Base-by-base conservation (phyloP, 306 rosid species). In the Hippophae gyantsensis region DNA sequence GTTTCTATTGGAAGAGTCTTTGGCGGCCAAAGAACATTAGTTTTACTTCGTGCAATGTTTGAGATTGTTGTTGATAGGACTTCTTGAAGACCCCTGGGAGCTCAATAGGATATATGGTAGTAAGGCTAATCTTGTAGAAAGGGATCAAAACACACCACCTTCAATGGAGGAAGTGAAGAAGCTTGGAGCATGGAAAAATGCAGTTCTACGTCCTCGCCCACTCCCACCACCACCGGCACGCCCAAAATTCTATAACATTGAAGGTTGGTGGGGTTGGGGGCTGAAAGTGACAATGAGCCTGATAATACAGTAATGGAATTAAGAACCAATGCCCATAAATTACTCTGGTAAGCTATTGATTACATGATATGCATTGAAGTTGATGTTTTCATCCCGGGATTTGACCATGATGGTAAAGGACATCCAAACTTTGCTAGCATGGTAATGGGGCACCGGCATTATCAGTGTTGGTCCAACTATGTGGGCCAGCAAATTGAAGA, bases 211-310 rank as follows among this genome's bases (percentile, higher is more conserved):
- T 23, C 99, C 99, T 69, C 95, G 90, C 52, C 97, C 97, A 0
- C 92, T 92, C 67, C 96, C 99, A 69, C 99, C 99, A 0, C 99
- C 99, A 68, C 95, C 96, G 0, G 97, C 99, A 7, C 79, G 93
- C 62, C 96, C 94, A 1, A 92, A 88, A 72, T 88, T 86, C 23
- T 86, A 92, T 73, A 92, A 92, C 76, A 78, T 88, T 56, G 99
- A 92, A 75, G 99, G 99, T 58, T 92, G 99, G 97, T 92, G 99
- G 97, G 96, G 99, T 69, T 92, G 99, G 99, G 96, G 42, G 99
- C 96, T 42, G 96, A 92, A 76, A 92, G 96, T 18, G 99, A 92
- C 51, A 86, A 84, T 52, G 99, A 92, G 68, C 99, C 99, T 25
- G 95, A 92, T 69, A 92, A 88, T 65, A 88, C 96, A 2, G 90